These are phyloP conservation scores for Apophysomyces sp. DNA, from an alignment of 371 early-diverging fungal species.

Conservation along the genomic window DNA sequence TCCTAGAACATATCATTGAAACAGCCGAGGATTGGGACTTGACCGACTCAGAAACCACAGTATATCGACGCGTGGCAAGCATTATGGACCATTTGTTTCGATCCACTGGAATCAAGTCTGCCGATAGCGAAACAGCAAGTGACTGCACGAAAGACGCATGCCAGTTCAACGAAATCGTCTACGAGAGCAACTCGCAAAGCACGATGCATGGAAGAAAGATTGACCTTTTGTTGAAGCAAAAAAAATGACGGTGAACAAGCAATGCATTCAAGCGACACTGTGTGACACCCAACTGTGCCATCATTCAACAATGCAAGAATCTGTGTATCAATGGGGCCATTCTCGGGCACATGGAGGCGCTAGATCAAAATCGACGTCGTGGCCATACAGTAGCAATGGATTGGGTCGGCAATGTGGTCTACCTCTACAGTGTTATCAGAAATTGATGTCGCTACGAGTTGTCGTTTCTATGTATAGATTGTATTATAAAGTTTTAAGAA, in stretches of 20 bases:
- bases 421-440: no score
- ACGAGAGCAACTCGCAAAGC: background rate
- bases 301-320: slow-evolving; percentile 2
- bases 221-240: slow-evolving; percentile 2
- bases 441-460: no score
- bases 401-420: background rate
- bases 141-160: slow-evolving; percentile 1
- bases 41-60: slow-evolving; percentile 6
- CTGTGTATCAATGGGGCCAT: slow-evolving; percentile 1
- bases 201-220: slow-evolving; percentile 2
- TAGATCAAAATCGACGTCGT: background rate
- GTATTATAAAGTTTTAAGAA: no score
- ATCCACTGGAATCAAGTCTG: background rate
- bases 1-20: slow-evolving; percentile 7
- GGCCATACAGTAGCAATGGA: slow-evolving; percentile 5
- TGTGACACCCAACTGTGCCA: background rate
- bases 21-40: slow-evolving; percentile 10
- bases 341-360: background rate
- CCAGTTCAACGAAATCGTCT: background rate
- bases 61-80: slow-evolving; percentile 8
- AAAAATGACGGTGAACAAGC: background rate
- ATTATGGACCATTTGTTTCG: slow-evolving; percentile 10
- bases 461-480: no score
- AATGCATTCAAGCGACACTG: slow-evolving; percentile 6
- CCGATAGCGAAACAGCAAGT: slow-evolving; percentile 1